Base-by-base conservation (phyloP, 768 basidiomycete species). In the Candolleomyces eurysporus region DNA sequence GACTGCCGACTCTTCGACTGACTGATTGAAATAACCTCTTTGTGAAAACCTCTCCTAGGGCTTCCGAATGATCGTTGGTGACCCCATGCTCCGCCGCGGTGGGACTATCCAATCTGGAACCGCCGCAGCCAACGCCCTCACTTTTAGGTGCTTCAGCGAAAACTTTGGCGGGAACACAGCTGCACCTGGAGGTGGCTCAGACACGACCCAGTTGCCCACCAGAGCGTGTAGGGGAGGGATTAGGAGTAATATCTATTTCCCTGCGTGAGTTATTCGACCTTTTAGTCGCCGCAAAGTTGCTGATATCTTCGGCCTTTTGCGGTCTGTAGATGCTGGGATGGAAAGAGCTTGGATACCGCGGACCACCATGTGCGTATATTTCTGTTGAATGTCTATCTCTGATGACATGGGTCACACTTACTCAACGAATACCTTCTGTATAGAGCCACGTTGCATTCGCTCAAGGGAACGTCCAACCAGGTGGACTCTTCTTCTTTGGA, bases 61-160 rank as follows among this genome's bases (percentile, higher is more conserved):
- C 48, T 59, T 59, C 58, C 58, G 58, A n/a, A 59, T 59, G 58
- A 59, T 59, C 49, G 22, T 46, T 21, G 59, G 59, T 4, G 59
- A 60, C 42, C 59, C 59, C n/a, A 60, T 60, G 59, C 22, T 42
- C 7, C 59, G 59, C 10, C 45, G 19, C 57, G 6, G 22, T 4
- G 26, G 26, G 26, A 32, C 52, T 10, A 21, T 48, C 52, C 42
- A 36, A 11, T 2, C 50, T 17, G 39, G 53, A 40, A 17, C 31
- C 4, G 26, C 26, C 26, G 26, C 26, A 4, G 26, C 26, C 10
- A 51, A 40, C 21, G 50, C 59, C 5, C 51, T 60, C 6, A 53
- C 59, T 5, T 60, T 52, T 21, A 3, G 59, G 26, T 60, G 59
- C 51, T 60, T 30, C 21, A 49, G 32, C 39, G 40, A 32, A 9